Conservation (phyloP, 495 filamentous ascomycete species). For the Penicillium argentinense region DNA sequence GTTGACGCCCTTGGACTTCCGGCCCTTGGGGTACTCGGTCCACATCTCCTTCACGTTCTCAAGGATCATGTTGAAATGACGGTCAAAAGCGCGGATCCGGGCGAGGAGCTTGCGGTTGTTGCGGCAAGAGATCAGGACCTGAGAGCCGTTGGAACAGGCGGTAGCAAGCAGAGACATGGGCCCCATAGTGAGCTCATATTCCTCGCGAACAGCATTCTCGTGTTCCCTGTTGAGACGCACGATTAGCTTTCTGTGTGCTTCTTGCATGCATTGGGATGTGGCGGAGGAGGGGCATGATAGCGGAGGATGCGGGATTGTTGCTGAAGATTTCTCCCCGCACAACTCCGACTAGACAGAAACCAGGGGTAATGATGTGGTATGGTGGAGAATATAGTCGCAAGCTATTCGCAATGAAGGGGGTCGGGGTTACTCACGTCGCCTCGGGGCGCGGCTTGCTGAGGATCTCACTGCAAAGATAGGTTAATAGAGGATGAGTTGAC, state of each 20-base stretch:
- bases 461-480: no score
- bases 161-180: conserved; percentile 91
- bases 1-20: conserved; percentile 89
- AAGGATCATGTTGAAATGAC: conserved; percentile 97
- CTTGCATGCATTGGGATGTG: conserved; percentile 27
- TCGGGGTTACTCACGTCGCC: no score
- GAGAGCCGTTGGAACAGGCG: conserved; percentile 80
- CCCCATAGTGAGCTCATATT: conserved; percentile 85
- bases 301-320: conserved; percentile 12
- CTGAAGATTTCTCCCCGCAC: no score
- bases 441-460: no score
- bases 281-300: neutral
- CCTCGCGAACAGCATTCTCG: conserved; percentile 83
- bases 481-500: no score
- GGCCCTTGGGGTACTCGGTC: conserved; percentile 90
- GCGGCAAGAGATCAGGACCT: conserved; percentile 86
- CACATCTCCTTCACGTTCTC: conserved; percentile 99
- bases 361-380: conserved; percentile 2
- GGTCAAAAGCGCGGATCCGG: conserved; percentile 83
- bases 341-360: conserved; percentile 11
- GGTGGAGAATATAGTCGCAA: no score
- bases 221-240: conserved; percentile 63
- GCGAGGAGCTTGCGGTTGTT: conserved; percentile 86
- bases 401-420: no score
- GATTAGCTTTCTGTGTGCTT: conserved; percentile 28